Conservation (phyloP, 257 asterid species). For the Voacanga thouarsii region DNA sequence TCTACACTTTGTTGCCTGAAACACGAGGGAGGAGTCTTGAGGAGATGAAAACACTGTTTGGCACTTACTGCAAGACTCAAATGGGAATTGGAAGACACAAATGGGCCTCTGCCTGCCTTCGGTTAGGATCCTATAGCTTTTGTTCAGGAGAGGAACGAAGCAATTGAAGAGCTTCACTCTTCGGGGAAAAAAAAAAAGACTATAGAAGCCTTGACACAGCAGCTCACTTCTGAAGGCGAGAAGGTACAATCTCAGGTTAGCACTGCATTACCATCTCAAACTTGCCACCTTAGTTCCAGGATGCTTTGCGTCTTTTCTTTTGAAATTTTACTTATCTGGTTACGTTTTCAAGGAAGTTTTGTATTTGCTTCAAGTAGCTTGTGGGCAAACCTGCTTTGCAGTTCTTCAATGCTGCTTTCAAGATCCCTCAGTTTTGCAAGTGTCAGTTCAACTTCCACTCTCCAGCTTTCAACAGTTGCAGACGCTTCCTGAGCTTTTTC, state of each 20-base stretch:
- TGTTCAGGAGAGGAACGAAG: conserved; percentile 50
- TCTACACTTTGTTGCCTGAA: conserved; percentile 41
- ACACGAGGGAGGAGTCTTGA: conserved; percentile 37
- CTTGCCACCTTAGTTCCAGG: not conserved
- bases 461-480: conserved; percentile 40
- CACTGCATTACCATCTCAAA: not conserved
- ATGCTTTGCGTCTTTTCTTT: not conserved
- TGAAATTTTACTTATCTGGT: conserved; percentile 11
- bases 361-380: conserved; percentile 48
- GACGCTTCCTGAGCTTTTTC: conserved; percentile 55
- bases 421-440: conserved; percentile 44
- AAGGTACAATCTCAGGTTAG: conserved; percentile 78
- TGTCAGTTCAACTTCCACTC: conserved; percentile 52
- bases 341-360: conserved; percentile 34
- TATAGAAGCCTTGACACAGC: conserved; percentile 52
- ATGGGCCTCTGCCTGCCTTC: too few relatives aligned
- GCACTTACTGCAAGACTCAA: conserved; percentile 26
- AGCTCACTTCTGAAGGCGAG: conserved; percentile 61
- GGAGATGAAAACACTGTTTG: conserved; percentile 46
- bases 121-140: too few relatives aligned
- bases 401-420: conserved; percentile 39
- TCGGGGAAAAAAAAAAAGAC: conserved; percentile 57
- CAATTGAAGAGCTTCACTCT: conserved; percentile 28
- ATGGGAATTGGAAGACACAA: not conserved
- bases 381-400: conserved; percentile 41